These are phyloP conservation scores for Candida tropicalis DNA, from an alignment of 1,139 yeast species.

Conservation along the genomic window DNA sequence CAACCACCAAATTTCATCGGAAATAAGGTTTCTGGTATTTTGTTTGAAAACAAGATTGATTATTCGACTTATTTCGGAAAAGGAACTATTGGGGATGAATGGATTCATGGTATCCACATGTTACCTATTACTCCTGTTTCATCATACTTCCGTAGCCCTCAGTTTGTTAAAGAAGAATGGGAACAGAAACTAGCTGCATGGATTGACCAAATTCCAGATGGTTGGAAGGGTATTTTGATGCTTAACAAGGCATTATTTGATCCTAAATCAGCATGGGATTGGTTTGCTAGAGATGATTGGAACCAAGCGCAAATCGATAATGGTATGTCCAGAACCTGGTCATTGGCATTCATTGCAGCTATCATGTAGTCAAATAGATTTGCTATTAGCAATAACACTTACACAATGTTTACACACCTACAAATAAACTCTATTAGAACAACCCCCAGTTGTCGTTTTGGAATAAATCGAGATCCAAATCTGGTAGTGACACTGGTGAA, in stretches of 20 bases:
- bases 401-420: too few relatives aligned
- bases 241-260: conserved; percentile 42
- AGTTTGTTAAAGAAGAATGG: conserved; percentile 49
- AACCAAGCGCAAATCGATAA: conserved; percentile 40
- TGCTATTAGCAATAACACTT: too few relatives aligned
- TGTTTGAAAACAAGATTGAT: conserved; percentile 48
- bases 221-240: conserved; percentile 49
- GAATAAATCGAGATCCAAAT: conserved; percentile 2
- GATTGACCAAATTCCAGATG: conserved; percentile 43
- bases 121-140: conserved; percentile 49
- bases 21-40: conserved; percentile 49
- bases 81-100: conserved; percentile 45
- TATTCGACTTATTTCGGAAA: conserved; percentile 49
- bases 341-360: conserved; percentile 45
- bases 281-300: conserved; percentile 46
- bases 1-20: conserved; percentile 41
- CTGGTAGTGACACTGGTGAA: conserved; percentile 2
- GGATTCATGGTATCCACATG: conserved; percentile 54
- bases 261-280: conserved; percentile 38
- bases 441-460: conserved; percentile 2
- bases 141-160: conserved; percentile 36
- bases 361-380: conserved; percentile 1
- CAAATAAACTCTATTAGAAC: neutral
- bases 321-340: conserved; percentile 52
- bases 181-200: conserved; percentile 34